These are phyloP conservation scores for Plectranthus barbatus DNA, from an alignment of 257 asterid species.

Conservation along the genomic window DNA sequence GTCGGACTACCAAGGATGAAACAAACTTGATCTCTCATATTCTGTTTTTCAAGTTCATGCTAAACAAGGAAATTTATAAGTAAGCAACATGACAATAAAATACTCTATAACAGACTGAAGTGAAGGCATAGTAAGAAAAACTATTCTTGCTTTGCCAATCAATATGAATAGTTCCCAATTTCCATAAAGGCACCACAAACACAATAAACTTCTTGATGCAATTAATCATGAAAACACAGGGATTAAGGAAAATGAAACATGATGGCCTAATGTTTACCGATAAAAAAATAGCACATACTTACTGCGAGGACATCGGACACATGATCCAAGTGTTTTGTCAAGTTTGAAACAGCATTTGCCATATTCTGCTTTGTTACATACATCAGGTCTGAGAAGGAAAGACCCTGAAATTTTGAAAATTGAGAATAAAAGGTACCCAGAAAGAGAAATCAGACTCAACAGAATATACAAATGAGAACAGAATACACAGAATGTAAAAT, in stretches of 20 bases:
- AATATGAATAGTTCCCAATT: background rate
- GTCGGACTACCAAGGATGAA: too few species aligned
- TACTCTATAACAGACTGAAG: too few species aligned
- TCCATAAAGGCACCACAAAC: background rate
- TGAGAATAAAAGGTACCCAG: too few species aligned
- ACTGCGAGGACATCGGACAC: slow-evolving; percentile 89
- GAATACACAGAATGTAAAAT: background rate
- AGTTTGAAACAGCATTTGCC: slow-evolving; percentile 79
- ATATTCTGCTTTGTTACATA: slow-evolving; percentile 78
- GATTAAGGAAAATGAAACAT: background rate
- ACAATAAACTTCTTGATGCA: background rate
- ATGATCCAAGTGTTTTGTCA: slow-evolving; percentile 76
- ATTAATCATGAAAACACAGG: background rate
- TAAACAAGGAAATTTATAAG: too few species aligned
- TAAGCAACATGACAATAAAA: too few species aligned
- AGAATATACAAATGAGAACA: too few species aligned
- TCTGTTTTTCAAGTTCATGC: too few species aligned
- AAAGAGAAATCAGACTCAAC: too few species aligned
- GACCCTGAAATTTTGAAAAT: slow-evolving; percentile 43
- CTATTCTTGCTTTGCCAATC: background rate
- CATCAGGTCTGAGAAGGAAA: slow-evolving; percentile 85
- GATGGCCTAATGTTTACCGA: too few species aligned
- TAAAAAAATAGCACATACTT: slow-evolving; percentile 18
- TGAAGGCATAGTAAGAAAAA: too few species aligned
- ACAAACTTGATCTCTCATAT: too few species aligned